Percentiles rank a stretch among this genome's conserved stretches.
phyloP scores from a whole-genome alignment of 495 filamentous ascomycete species.

The Hypoxylon trugodes region DNA sequence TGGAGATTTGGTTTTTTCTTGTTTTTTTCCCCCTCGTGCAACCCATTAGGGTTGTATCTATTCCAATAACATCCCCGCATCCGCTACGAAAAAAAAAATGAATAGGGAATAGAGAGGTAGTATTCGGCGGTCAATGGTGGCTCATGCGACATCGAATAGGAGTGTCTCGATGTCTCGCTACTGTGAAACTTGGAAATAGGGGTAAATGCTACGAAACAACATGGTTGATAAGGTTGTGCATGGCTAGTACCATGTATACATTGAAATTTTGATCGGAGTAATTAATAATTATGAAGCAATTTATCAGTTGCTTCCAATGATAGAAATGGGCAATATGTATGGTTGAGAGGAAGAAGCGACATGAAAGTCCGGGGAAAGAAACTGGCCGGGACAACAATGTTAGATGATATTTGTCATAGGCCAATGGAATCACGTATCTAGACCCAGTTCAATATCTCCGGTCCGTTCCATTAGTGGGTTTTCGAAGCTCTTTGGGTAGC shows the following conservation, averaged over 20 bases:
- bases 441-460: not conserved
- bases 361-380: not conserved
- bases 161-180: not conserved
- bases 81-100: too few species aligned
- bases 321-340: not conserved
- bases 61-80: constrained; percentile 13
- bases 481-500: not conserved
- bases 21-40: not conserved
- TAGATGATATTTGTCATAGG: not conserved
- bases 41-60: not conserved
- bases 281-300: too few species aligned
- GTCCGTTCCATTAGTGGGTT: not conserved
- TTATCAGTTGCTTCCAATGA: too few species aligned
- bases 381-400: not conserved
- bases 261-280: too few species aligned
- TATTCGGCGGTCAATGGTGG: not conserved
- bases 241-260: not conserved
- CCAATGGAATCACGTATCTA: constrained; percentile 2
- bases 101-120: constrained; percentile 3
- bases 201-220: constrained; percentile 8
- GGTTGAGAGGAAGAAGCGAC: not conserved
- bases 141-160: not conserved
- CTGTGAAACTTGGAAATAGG: constrained; percentile 7
- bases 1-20: not conserved
- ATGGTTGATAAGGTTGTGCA: not conserved